Percentiles rank a stretch among this genome's conserved stretches.
phyloP scores from a whole-genome alignment of 495 filamentous ascomycete genomes.

The Aspergillus leporis region DNA sequence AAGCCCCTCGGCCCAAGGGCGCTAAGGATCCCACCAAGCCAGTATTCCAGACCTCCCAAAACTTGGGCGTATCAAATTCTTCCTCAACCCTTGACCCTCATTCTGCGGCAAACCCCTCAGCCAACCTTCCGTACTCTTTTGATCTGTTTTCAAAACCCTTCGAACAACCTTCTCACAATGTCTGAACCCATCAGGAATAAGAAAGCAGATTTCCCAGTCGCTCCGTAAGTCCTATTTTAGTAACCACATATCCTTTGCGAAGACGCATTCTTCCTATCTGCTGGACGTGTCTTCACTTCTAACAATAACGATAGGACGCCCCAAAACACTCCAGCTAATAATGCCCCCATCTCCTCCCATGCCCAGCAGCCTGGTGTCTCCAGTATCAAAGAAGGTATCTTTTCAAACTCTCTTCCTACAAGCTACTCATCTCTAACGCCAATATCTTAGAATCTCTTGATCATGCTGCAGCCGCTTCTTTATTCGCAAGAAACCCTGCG shows the following conservation, averaged over 20 bases:
- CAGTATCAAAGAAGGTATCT: conserved; percentile 95
- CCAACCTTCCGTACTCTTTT: conserved; percentile 15
- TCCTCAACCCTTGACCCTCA: conserved; percentile 32
- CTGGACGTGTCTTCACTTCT: conserved; percentile 16
- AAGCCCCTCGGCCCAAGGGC: conserved; percentile 50
- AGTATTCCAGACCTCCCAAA: conserved; percentile 48
- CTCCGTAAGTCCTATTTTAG: conserved; percentile 65
- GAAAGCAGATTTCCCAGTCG: conserved; percentile 76
- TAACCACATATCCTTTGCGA: not conserved
- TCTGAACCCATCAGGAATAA: conserved; percentile 91
- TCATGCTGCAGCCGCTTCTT: conserved; percentile 78
- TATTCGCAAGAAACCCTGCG: conserved; percentile 91
- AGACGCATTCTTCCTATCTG: not conserved
- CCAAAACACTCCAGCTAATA: conserved; percentile 91
- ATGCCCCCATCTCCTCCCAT: conserved; percentile 96
- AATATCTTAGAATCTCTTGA: conserved; percentile 76
- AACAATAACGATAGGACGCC: conserved; percentile 66
- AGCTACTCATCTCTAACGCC: conserved; percentile 1
- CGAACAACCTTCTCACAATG: conserved; percentile 53
- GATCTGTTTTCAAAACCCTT: not conserved
- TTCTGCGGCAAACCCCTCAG: conserved; percentile 27
- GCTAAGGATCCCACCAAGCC: conserved; percentile 51
- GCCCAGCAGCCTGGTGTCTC: conserved; percentile 92
- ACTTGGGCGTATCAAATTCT: conserved; percentile 42
- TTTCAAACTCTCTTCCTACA: conserved; percentile 14